Conservation (phyloP, 2,329 filamentous ascomycete species). For the Rosellinia necatrix region DNA sequence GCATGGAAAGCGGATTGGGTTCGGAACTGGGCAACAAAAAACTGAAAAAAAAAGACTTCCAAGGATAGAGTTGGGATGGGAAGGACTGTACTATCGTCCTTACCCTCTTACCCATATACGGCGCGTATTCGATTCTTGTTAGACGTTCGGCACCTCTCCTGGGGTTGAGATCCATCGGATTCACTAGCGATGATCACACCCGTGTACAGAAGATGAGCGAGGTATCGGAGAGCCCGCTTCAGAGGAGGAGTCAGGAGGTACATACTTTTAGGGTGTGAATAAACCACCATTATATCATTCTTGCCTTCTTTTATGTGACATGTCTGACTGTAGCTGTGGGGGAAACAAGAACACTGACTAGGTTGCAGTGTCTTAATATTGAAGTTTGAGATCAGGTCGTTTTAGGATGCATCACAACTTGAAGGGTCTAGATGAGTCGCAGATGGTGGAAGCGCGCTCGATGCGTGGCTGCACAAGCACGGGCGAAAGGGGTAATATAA, state of each 20-base stretch:
- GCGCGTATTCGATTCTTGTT: constrained; percentile 27
- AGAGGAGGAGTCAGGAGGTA: constrained; percentile 1
- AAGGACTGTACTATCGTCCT: background rate
- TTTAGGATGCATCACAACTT: no score
- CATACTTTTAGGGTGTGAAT: background rate
- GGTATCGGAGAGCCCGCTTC: background rate
- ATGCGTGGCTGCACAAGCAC: no score
- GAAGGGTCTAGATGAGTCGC: no score
- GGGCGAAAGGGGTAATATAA: no score
- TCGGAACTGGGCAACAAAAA: background rate
- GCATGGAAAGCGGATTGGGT: background rate
- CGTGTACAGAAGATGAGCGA: constrained; percentile 8
- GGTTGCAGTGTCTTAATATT: no score
- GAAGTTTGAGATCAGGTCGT: no score
- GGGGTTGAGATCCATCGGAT: background rate
- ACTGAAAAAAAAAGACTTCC: background rate
- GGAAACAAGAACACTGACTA: no score
- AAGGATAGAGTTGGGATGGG: background rate
- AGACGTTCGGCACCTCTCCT: constrained; percentile 16
- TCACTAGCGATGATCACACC: background rate
- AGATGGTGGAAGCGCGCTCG: no score
- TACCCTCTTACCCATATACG: background rate
- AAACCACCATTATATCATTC: background rate
- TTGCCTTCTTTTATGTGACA: background rate
- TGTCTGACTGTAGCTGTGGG: no score